Evolutionary conservation across 78 protist genomes (phyloP).

Genomic region (Guillardia theta): DNA sequence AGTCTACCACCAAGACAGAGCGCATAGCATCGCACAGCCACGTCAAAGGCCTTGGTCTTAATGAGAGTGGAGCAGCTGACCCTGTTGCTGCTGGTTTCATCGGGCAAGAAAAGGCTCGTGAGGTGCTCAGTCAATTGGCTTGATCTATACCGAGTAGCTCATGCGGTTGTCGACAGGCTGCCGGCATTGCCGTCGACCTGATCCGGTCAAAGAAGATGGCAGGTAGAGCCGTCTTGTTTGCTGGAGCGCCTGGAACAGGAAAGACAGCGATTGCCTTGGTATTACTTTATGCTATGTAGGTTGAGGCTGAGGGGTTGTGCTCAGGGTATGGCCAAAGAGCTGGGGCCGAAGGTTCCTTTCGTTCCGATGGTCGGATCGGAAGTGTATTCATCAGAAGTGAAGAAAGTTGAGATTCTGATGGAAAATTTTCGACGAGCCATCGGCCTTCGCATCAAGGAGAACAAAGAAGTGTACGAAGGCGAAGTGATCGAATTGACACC

Average conservation of each 20-base stretch:
- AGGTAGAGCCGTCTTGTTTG: conserved; percentile 97
- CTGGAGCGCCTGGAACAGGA: conserved; percentile 98
- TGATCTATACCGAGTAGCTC: neutral
- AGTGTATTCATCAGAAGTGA: conserved; percentile 87
- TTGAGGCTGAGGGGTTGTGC: neutral
- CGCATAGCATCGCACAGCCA: conserved; percentile 97
- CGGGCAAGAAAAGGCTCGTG: conserved; percentile 97
- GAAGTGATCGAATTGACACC: conserved; percentile 97
- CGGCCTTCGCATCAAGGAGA: conserved; percentile 97
- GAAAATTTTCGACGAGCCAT: conserved; percentile 99
- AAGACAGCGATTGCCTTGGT: conserved; percentile 33
- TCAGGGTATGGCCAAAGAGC: conserved; percentile 93
- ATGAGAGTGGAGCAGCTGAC: conserved; percentile 85
- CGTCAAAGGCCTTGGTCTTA: conserved; percentile 96
- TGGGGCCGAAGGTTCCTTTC: conserved; percentile 99
- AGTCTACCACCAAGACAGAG: conserved; percentile 78
- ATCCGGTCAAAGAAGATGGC: conserved; percentile 98
- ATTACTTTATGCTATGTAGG: neutral
- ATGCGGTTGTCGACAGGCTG: conserved; percentile 74
- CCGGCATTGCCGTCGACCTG: conserved; percentile 96
- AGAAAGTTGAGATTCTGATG: conserved; percentile 98
- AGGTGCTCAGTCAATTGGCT: conserved; percentile 52
- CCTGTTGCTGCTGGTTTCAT: conserved; percentile 91
- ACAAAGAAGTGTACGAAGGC: conserved; percentile 99
- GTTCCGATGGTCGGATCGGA: conserved; percentile 98